Evolutionary conservation across 441 rosid species (phyloP).

Genomic region (Manihot esculenta): DNA sequence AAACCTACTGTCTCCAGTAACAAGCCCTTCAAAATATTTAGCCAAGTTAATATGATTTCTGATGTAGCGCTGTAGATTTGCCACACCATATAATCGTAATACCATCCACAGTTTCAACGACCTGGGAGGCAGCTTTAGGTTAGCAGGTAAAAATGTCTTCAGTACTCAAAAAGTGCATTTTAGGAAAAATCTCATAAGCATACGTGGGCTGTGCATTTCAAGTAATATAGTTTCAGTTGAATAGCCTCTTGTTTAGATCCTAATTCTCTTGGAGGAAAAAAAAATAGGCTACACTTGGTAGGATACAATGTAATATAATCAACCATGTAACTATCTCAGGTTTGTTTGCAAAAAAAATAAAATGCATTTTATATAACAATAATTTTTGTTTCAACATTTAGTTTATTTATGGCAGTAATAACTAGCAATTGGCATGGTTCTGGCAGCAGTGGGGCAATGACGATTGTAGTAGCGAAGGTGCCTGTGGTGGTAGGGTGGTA

Average conservation of each 20-base stretch:
- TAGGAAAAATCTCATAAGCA: neutral
- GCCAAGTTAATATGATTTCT: conserved; percentile 83
- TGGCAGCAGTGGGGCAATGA: no score
- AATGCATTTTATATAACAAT: no score
- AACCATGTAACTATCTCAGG: no score
- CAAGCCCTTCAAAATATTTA: conserved; percentile 55
- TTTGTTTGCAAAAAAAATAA: no score
- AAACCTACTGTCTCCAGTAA: conserved; percentile 63
- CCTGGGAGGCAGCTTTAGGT: conserved; percentile 32
- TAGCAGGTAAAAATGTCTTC: conserved; percentile 2
- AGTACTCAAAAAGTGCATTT: neutral
- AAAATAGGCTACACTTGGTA: neutral
- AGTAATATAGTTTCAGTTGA: neutral
- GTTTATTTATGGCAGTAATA: no score
- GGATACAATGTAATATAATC: no score
- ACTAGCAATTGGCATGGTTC: no score
- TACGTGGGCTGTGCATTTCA: neutral
- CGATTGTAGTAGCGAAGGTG: no score
- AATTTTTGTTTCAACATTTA: no score
- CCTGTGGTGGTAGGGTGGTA: no score
- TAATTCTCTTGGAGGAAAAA: conserved; percentile 18
- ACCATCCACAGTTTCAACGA: conserved; percentile 92
- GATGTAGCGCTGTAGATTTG: conserved; percentile 60
- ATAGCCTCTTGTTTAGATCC: neutral
- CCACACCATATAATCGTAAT: conserved; percentile 72